These are phyloP conservation scores for Nakazawaea holstii DNA, from an alignment of 805 yeast genomes.

Conservation along the genomic window DNA sequence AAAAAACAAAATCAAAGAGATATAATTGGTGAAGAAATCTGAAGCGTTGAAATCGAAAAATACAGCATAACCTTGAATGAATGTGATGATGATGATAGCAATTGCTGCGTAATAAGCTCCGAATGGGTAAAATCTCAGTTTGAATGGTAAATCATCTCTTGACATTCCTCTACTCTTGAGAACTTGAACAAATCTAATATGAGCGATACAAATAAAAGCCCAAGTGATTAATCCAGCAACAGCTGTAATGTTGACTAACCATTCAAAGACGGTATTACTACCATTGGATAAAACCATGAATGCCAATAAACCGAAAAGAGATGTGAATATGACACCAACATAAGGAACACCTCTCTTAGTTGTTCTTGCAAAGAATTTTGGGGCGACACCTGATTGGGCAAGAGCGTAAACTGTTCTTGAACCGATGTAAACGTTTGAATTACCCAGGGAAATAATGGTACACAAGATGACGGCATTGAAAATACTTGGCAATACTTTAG, in stretches of 20 bases:
- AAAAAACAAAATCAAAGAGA: conserved; percentile 59
- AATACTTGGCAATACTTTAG: conserved; percentile 59
- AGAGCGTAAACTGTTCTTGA: conserved; percentile 65
- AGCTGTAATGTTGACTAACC: conserved; percentile 74
- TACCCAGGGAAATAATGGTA: conserved; percentile 75
- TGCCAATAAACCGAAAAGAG: conserved; percentile 59
- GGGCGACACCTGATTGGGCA: conserved; percentile 56
- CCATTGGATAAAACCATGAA: conserved; percentile 49
- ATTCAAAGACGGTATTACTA: conserved; percentile 57
- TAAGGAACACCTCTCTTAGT: conserved; percentile 60
- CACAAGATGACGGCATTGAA: conserved; percentile 66
- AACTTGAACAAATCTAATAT: conserved; percentile 65
- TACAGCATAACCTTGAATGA: conserved; percentile 68
- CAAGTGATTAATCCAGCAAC: conserved; percentile 73
- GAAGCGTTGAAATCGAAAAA: conserved; percentile 53
- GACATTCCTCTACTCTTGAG: conserved; percentile 58
- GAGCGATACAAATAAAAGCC: conserved; percentile 61
- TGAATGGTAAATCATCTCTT: conserved; percentile 68
- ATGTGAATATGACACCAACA: conserved; percentile 49
- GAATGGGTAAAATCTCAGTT: conserved; percentile 66
- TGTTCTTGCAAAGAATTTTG: conserved; percentile 42
- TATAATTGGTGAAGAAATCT: conserved; percentile 63
- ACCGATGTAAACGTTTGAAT: conserved; percentile 68
- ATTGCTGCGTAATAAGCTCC: conserved; percentile 58
- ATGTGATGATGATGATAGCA: conserved; percentile 48